Base-by-base conservation (phyloP, 345 rosid genomes). In the Heritiera littoralis region DNA sequence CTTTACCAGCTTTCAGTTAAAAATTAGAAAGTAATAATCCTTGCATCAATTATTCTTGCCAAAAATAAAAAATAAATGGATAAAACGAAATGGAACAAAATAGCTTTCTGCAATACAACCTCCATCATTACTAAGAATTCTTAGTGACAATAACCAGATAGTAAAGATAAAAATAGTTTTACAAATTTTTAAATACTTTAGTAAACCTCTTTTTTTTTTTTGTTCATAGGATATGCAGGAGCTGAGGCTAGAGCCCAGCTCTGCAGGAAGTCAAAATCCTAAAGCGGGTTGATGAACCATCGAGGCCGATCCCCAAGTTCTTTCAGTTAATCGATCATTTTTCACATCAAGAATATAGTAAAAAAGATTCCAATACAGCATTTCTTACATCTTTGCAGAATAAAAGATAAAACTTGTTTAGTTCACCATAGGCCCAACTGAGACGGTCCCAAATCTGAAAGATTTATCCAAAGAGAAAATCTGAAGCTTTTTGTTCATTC, bases 1-100 rank as follows among this genome's bases (percentile, higher is more conserved):
- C 95, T 91, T 87, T 82, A 87, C 92, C 90, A 87, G 84, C 74
- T 78, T 83, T 88, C 88, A 88, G 89, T 87, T 68, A 78, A 12
- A 18, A 76, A 71, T 17, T 18, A 60, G 1, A 20, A 58, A 43
- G 41, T 45, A 59, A 60, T 55, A 13, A 48, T 30, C 41, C 60
- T 12, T 46, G 49, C 23, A 23, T 46, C 20, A 41, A 30, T 28
- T 49, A 71, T 9, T 69, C 51, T 72, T 72, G 45, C 75, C 28
- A 52, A 48, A 23, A 23, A 23, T 23, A 23, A 23, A 23, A 23
- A 63, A 11, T 9, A 63, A 72, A 72, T 32, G 15, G 48, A 20
- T 6, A 52, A 38, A 65, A 32, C 32, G 11, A 73, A n/a, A 38
- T 38, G 49, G 76, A 73, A 55, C 17, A 18, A 55, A 18, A 43